Evolutionary conservation across 345 rosid species (phyloP), one percentile per base, ranked within the genome.

Genomic region (Lumnitzera racemosa): DNA sequence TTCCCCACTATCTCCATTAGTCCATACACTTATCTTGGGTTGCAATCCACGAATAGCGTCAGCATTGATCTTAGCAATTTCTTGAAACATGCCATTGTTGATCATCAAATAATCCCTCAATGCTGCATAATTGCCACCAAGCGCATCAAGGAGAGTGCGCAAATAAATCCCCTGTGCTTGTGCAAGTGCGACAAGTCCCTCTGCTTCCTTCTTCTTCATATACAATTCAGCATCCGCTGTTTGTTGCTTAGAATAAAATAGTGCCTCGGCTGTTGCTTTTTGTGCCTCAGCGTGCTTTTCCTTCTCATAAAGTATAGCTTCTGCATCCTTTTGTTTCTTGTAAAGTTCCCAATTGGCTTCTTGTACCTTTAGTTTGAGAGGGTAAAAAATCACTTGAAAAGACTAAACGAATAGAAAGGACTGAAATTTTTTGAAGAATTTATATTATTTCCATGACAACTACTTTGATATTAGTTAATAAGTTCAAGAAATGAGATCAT

Each of bases 21-120:
- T 83, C 94, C 94, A 90, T 17, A 90, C 72, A 58, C 96, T 88
- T 57, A 90, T 82, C 64, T 73, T 90, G 0, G 92, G 96, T 47
- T 80, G 78, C 56, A 85, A 59, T 25, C 86, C 91, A 0, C 63
- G 80, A 25, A 87, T 78, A 9, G 85, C 94, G 13, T 79, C 71
- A 0, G 88, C 89, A 13, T 85, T 90, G 24, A 61, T 64, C 72
- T 56, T 80, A 13, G 94, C 97, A 5, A 87, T 67, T 55, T 81
- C 79, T 46, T 79, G 82, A 49, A 69, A 84, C 74, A 74, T 41
- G 2, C 85, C 86, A 4, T 65, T 63, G 46, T 80, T 70, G 66
- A 87, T 80, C 89, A 85, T 83, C 59, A 85, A 16, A 80, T 72
- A 83, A 52, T 83, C 91, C 51, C 91, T 76, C 1, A 83, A 24